Base-by-base conservation (phyloP, 257 asterid species). In the Solanum boliviense region DNA sequence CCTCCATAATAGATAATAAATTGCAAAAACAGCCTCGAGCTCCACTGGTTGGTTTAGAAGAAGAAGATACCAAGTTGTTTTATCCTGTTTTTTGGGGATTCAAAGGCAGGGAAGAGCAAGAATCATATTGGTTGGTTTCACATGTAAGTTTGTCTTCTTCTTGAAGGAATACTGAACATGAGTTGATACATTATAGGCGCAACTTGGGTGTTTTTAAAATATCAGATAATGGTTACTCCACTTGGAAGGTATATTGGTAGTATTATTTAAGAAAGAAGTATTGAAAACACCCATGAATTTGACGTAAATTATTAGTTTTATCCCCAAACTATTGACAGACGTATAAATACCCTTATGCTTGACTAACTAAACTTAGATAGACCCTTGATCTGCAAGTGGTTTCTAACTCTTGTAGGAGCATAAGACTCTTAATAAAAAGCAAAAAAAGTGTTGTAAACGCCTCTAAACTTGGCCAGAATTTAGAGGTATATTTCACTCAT, bases 1-100 rank as follows among this genome's bases (percentile, higher is more conserved):
- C 91, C 90, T 89, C 94, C 96, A 92, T 88, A 52, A 10, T 29
- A 10, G 68, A 46, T 46, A 29, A 81, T 81, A 29, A 44, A 16
- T 46, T 82, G 85, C 2, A 1, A 65, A 15, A 41, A 9, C 27
- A 79, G 27, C 44, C 38, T 44, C 39, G 52, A 81, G 29, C 34
- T 48, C 70, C n/a, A 9, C 85, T 82, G 38, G 85, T 82, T 48
- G 41, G 70, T 18, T n/a, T 70, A 81, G 85, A 29, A 29, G 38
- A 44, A 81, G 85, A 48, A 82, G 70, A 82, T 82, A 48, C 85
- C 20, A 48, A 48, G 70, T 82, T 82, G 70, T 82, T 82, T 48
- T 48, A 48, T 48, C 70, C 27, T 52, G 31, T 82, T 18, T 9
- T 75, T 36, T 48, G n/a, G 44, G 70, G 85, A 82, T 82, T 82